These are phyloP conservation scores for Claviceps maximensis DNA, from an alignment of 2,329 filamentous ascomycete genomes.

Conservation along the genomic window DNA sequence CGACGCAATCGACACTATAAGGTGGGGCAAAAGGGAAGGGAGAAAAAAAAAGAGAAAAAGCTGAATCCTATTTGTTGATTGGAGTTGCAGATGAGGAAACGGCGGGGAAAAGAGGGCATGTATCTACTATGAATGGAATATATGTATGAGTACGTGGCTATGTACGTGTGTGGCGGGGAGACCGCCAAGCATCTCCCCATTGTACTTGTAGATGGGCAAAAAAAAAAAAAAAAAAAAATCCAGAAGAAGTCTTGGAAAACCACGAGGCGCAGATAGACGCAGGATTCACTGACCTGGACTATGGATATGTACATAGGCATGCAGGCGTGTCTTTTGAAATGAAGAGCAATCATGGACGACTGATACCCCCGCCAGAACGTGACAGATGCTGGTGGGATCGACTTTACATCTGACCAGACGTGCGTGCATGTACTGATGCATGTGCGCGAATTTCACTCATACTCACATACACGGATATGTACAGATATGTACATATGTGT, in stretches of 20 bases:
- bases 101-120: background rate
- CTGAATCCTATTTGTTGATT: background rate
- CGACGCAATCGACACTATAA: slow-evolving; percentile 2
- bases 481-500: too few relatives aligned
- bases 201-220: slow-evolving; percentile 1
- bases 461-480: too few relatives aligned
- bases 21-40: background rate
- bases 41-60: background rate
- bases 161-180: background rate
- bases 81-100: background rate
- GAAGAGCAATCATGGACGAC: too few relatives aligned
- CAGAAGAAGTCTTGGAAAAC: background rate
- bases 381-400: too few relatives aligned
- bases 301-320: background rate
- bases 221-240: too few relatives aligned
- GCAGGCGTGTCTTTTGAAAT: too few relatives aligned
- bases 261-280: background rate
- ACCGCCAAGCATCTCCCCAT: background rate
- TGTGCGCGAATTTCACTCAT: too few relatives aligned
- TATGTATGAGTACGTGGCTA: background rate
- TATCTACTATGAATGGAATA: background rate
- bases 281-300: background rate
- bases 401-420: too few relatives aligned
- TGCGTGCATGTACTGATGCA: too few relatives aligned
- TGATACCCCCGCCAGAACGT: too few relatives aligned